A percentile compares a stretch with the other conserved stretches of the same genome.
Conservation (phyloP, 2,329 filamentous ascomycete genomes). For the Colletotrichum costaricense region DNA sequence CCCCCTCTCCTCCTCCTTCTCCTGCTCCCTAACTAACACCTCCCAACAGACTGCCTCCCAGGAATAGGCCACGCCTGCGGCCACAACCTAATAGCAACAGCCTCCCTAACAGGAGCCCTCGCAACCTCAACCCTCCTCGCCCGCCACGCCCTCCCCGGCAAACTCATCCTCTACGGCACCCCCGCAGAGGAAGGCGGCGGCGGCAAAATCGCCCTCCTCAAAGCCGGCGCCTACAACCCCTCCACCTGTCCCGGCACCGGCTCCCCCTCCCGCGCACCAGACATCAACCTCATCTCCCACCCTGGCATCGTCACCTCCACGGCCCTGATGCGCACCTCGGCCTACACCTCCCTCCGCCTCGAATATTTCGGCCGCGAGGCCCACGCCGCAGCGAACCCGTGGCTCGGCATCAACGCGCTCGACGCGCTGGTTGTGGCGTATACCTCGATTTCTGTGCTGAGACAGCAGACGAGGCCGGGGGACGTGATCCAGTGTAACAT, state of each 20-base stretch:
- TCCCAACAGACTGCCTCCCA: slow-evolving; percentile 56
- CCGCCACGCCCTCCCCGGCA: slow-evolving; percentile 53
- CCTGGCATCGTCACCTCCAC: slow-evolving; percentile 55
- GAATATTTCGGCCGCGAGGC: slow-evolving; percentile 66
- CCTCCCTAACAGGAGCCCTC: slow-evolving; percentile 58
- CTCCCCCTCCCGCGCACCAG: slow-evolving; percentile 48
- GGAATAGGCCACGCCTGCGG: slow-evolving; percentile 65
- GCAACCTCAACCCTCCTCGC: slow-evolving; percentile 56
- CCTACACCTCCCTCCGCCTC: slow-evolving; percentile 60
- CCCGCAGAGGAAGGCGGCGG: slow-evolving; percentile 63
- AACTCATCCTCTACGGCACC: slow-evolving; percentile 60
- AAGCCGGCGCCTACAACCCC: slow-evolving; percentile 47
- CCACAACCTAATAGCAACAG: slow-evolving; percentile 64
- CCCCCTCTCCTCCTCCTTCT: too few species aligned
- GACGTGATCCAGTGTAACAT: slow-evolving; percentile 64
- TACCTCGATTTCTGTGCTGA: slow-evolving; percentile 60
- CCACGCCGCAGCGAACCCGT: slow-evolving; percentile 67
- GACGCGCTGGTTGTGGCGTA: slow-evolving; percentile 65
- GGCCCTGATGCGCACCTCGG: slow-evolving; percentile 63
- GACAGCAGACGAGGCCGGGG: slow-evolving; percentile 66
- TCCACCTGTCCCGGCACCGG: slow-evolving; percentile 25
- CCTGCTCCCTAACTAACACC: slow-evolving; percentile 28
- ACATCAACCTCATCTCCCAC: slow-evolving; percentile 63
- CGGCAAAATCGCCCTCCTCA: slow-evolving; percentile 40
- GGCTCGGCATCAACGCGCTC: slow-evolving; percentile 69